Conservation (phyloP, 225 moss, liverwort and hornwort species). For the Asterella californica region DNA sequence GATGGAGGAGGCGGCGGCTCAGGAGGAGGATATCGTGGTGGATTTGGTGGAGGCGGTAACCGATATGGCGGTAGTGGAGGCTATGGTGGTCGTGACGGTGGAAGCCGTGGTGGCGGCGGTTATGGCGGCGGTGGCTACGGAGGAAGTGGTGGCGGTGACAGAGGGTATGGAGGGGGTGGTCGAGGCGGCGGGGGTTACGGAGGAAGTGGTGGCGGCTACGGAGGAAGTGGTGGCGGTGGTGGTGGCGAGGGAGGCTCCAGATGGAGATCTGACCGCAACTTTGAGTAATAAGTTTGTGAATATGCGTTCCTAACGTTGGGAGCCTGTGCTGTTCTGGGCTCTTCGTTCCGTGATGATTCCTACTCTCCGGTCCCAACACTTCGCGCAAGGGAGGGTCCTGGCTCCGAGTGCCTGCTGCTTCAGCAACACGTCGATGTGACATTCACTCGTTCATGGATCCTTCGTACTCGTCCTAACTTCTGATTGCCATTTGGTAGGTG, state of each 20-base stretch:
- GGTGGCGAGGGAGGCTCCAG: constrained; percentile 4
- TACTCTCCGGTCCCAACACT: constrained; percentile 14
- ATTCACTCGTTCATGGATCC: not conserved
- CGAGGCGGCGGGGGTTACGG: constrained; percentile 26
- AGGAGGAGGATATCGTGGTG: constrained; percentile 31
- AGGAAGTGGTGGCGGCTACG: constrained; percentile 7
- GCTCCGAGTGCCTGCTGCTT: not conserved
- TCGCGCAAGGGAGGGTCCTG: not conserved
- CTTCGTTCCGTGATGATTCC: constrained; percentile 12
- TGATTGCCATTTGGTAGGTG: constrained; percentile 16
- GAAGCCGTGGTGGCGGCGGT: not conserved
- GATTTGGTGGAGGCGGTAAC: constrained; percentile 1
- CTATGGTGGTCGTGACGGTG: not conserved
- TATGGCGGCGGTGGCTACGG: not conserved
- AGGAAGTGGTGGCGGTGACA: constrained; percentile 14
- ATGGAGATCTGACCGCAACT: constrained; percentile 10
- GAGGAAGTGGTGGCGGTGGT: constrained; percentile 6
- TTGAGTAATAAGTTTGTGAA: not conserved
- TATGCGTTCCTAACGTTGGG: constrained; percentile 6
- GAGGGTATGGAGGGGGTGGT: constrained; percentile 15
- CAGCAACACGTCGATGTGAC: not conserved
- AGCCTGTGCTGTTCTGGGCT: constrained; percentile 10
- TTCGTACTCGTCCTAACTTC: not conserved
- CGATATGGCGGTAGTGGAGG: constrained; percentile 8
- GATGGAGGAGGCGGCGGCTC: constrained; percentile 30